These are phyloP conservation scores for Clavispora asparagi DNA, from an alignment of 805 yeast genomes.

Conservation along the genomic window DNA sequence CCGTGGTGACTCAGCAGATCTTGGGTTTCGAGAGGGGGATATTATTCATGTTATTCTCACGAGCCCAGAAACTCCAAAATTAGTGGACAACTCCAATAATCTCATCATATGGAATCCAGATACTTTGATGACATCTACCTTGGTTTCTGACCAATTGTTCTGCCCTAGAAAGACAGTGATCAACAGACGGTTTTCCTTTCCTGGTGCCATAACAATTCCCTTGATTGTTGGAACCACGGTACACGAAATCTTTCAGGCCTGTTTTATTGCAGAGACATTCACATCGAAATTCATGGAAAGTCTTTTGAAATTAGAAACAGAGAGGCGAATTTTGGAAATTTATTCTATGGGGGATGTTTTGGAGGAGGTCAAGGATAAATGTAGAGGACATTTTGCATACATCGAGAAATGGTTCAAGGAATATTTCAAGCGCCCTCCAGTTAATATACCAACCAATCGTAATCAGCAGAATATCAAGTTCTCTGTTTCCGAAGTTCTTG, in stretches of 20 bases:
- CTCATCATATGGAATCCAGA: conserved; percentile 85
- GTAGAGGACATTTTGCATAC: conserved; percentile 46
- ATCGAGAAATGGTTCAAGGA: conserved; percentile 49
- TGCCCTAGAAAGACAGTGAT: conserved; percentile 74
- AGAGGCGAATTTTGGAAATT: conserved; percentile 44
- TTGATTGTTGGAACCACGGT: conserved; percentile 77
- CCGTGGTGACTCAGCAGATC: conserved; percentile 55
- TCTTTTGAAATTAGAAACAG: conserved; percentile 35
- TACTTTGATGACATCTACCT: conserved; percentile 71
- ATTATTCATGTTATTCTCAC: conserved; percentile 59
- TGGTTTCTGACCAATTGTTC: conserved; percentile 66
- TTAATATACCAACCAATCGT: conserved; percentile 21
- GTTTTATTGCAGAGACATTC: conserved; percentile 38
- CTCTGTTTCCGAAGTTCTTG: conserved; percentile 61
- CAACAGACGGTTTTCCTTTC: conserved; percentile 48
- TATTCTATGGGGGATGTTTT: conserved; percentile 49
- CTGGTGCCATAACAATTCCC: conserved; percentile 61
- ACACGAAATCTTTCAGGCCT: conserved; percentile 68
- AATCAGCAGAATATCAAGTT: conserved; percentile 34
- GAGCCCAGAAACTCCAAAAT: conserved; percentile 27
- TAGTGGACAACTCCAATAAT: conserved; percentile 54
- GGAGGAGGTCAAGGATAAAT: conserved; percentile 38
- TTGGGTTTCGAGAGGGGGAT: conserved; percentile 48
- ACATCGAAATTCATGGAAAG: conserved; percentile 32
- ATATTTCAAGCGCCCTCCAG: conserved; percentile 29